A percentile compares a stretch with the other conserved stretches of the same genome.
Evolutionary conservation across 176 grass and related monocot species (phyloP).

Genomic region (Aegilops longissima): DNA sequence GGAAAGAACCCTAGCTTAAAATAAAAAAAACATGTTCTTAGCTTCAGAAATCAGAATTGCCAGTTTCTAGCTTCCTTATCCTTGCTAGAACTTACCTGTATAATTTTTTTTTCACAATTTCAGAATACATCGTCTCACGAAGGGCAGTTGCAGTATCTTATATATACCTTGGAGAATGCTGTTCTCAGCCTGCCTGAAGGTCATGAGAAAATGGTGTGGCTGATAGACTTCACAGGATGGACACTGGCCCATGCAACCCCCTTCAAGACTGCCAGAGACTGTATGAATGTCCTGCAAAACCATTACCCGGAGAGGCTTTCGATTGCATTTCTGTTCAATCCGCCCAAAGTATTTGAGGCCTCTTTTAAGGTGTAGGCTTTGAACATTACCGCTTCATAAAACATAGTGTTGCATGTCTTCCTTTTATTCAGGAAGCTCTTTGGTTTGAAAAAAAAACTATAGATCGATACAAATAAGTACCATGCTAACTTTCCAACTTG

Average conservation of each 20-base stretch:
- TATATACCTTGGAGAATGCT: constrained; percentile 88
- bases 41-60: constrained; percentile 9
- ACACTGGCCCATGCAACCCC: constrained; percentile 67
- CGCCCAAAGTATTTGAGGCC: constrained; percentile 84
- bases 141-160: constrained; percentile 61
- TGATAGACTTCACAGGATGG: constrained; percentile 97
- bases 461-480: neutral
- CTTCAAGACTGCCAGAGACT: constrained; percentile 75
- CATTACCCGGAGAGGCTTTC: constrained; percentile 89
- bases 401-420: neutral
- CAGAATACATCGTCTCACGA: constrained; percentile 79
- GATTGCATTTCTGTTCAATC: constrained; percentile 65
- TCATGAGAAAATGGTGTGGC: constrained; percentile 85
- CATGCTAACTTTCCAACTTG: neutral
- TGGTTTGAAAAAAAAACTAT: neutral
- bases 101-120: neutral
- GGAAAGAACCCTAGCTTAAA: constrained; percentile 29
- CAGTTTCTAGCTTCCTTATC: neutral
- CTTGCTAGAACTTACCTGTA: neutral
- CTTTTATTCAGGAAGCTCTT: neutral
- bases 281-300: constrained; percentile 67
- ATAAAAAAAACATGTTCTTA: neutral
- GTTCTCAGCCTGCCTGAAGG: constrained; percentile 60
- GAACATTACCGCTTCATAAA: neutral
- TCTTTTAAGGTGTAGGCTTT: constrained; percentile 74